Evolutionary conservation across 2,329 filamentous ascomycete species (phyloP).

Genomic region (Neonectria punicea): DNA sequence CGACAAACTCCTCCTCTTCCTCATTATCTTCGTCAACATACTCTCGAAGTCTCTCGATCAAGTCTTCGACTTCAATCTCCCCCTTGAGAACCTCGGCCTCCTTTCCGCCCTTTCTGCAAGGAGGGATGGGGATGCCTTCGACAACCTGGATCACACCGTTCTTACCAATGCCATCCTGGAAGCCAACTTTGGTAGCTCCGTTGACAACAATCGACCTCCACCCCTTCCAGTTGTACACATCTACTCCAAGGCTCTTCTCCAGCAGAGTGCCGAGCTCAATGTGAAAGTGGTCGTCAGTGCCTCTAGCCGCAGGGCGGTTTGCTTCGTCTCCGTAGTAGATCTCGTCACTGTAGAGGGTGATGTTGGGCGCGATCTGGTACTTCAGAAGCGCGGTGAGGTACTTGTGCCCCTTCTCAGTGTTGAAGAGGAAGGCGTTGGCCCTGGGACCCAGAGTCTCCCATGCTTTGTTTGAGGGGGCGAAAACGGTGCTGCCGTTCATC

Average conservation of each 20-base stretch:
- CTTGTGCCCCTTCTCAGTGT: constrained; percentile 74
- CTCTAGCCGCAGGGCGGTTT: constrained; percentile 43
- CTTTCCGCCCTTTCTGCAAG: constrained; percentile 56
- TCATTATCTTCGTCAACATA: constrained; percentile 38
- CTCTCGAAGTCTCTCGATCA: constrained; percentile 43
- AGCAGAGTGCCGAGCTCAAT: constrained; percentile 81
- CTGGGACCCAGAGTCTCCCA: constrained; percentile 77
- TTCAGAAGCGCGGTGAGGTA: constrained; percentile 82
- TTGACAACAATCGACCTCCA: constrained; percentile 81
- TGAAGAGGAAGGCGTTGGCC: constrained; percentile 88
- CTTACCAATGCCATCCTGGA: constrained; percentile 76
- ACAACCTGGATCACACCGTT: constrained; percentile 89
- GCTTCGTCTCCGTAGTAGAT: constrained; percentile 65
- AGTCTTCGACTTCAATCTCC: constrained; percentile 44
- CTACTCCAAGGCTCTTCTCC: constrained; percentile 73
- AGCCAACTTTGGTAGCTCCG: constrained; percentile 71
- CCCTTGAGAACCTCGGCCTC: constrained; percentile 16
- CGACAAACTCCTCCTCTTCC: constrained; percentile 4
- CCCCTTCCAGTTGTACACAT: constrained; percentile 75
- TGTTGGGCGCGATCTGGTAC: constrained; percentile 80
- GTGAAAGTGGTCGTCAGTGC: constrained; percentile 53
- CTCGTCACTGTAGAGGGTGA: constrained; percentile 85
- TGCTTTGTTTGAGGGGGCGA: constrained; percentile 84
- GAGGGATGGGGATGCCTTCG: constrained; percentile 78
- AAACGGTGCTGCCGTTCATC: constrained; percentile 76